Conservation (phyloP, 202 grass and related monocot genomes). For the Cymbopogon flexuosus region DNA sequence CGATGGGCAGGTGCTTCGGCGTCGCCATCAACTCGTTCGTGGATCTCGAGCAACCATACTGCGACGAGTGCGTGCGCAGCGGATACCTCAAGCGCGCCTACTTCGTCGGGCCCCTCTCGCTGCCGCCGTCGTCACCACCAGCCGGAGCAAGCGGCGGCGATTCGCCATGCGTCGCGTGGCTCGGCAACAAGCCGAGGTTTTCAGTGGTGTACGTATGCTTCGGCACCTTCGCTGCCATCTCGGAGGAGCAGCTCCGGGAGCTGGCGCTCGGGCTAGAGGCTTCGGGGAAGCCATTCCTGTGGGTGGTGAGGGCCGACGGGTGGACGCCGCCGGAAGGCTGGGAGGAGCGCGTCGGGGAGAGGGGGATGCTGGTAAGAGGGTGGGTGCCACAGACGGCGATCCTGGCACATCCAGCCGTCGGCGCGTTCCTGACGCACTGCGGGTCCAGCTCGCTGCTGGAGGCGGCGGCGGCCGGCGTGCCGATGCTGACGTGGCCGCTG, state of each 20-base stretch:
- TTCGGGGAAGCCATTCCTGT: neutral
- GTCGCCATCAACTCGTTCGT: neutral
- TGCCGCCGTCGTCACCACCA: neutral
- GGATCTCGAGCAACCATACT: neutral
- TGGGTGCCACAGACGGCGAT: slow-evolving; percentile 7
- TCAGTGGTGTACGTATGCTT: slow-evolving; percentile 18
- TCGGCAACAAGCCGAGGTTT: neutral
- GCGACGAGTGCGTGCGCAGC: neutral
- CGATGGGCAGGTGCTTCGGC: neutral
- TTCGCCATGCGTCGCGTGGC: neutral
- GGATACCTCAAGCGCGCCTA: neutral
- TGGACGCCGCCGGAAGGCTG: neutral
- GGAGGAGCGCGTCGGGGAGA: neutral
- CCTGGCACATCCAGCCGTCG: slow-evolving; percentile 17
- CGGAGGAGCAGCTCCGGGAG: neutral
- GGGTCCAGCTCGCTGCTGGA: slow-evolving; percentile 23
- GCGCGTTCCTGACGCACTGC: slow-evolving; percentile 49
- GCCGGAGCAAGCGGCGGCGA: neutral
- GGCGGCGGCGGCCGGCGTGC: slow-evolving; percentile 41
- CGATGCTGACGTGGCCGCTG: slow-evolving; percentile 63
- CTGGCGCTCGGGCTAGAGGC: neutral
- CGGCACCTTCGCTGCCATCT: neutral
- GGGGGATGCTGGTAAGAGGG: neutral
- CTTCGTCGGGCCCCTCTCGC: neutral
- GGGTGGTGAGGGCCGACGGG: neutral